These are phyloP conservation scores for Colletotrichum abscissum DNA, from an alignment of 2,329 filamentous ascomycete species.

Conservation along the genomic window DNA sequence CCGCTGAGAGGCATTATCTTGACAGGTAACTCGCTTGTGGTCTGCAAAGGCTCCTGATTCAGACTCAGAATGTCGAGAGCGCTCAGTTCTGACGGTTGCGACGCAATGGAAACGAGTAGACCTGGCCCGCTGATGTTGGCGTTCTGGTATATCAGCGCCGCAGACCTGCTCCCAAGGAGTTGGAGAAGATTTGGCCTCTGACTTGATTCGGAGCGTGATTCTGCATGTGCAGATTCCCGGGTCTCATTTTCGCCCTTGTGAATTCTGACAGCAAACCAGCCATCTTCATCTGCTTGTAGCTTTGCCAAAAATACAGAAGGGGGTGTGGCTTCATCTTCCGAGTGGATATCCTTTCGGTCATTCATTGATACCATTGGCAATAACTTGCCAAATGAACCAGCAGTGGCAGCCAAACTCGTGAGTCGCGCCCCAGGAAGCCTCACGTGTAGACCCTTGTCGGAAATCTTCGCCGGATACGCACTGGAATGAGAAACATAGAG, in stretches of 20 bases:
- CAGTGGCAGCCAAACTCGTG: neutral
- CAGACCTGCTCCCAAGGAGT: neutral
- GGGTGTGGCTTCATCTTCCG: neutral
- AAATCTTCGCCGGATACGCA: neutral
- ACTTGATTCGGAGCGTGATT: neutral
- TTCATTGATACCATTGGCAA: neutral
- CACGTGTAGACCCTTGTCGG: neutral
- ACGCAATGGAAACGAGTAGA: neutral
- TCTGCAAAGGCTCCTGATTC: neutral
- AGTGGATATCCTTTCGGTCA: neutral
- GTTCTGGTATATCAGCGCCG: neutral
- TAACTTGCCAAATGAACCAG: neutral
- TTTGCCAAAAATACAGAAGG: neutral
- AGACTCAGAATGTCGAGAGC: neutral
- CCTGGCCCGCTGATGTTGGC: constrained; percentile 8
- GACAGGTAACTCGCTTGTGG: neutral
- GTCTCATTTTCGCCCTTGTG: neutral
- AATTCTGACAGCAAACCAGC: neutral
- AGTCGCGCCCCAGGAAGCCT: neutral
- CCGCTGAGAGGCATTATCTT: neutral
- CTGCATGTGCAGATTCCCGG: too few species aligned
- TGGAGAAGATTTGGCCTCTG: neutral
- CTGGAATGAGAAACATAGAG: neutral
- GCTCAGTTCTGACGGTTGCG: neutral
- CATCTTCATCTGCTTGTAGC: neutral